These are phyloP conservation scores for Pythium chondricola DNA, from an alignment of 352 stramenopile genomes.

Conservation along the genomic window DNA sequence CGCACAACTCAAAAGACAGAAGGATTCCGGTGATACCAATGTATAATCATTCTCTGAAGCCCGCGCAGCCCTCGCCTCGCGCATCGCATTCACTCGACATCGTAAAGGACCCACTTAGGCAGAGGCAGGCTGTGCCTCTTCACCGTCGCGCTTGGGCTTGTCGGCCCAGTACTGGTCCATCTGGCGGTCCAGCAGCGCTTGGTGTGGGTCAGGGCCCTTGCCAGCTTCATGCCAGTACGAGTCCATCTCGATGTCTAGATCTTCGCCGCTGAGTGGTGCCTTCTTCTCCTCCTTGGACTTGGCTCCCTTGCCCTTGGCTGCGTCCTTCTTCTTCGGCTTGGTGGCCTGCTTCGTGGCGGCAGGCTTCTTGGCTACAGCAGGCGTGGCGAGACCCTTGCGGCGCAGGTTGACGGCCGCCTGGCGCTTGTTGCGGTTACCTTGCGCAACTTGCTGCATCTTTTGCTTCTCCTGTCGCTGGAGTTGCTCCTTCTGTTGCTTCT, in stretches of 20 bases:
- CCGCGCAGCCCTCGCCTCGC: slow-evolving; percentile 1
- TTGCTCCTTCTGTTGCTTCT: slow-evolving; percentile 16
- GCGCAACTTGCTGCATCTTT: slow-evolving; percentile 52
- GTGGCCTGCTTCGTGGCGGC: slow-evolving; percentile 4
- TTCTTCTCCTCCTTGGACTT: slow-evolving; percentile 29
- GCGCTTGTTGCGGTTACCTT: slow-evolving; percentile 66
- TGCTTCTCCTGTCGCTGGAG: slow-evolving; percentile 47
- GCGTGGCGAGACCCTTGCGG: slow-evolving; percentile 47
- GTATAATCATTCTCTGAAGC: slow-evolving; percentile 22
- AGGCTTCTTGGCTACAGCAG: slow-evolving; percentile 22
- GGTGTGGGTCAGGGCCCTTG: slow-evolving; percentile 84
- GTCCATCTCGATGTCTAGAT: slow-evolving; percentile 87
- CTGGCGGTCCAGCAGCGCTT: slow-evolving; percentile 69
- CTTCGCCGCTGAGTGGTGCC: slow-evolving; percentile 42
- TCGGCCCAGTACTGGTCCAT: slow-evolving; percentile 88
- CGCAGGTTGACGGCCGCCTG: slow-evolving; percentile 70
- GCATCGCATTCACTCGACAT: too few species aligned
- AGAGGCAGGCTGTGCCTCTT: too few species aligned
- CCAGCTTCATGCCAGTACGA: slow-evolving; percentile 84
- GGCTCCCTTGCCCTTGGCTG: slow-evolving; percentile 11
- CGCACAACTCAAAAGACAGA: slow-evolving; percentile 18
- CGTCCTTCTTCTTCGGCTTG: slow-evolving; percentile 15
- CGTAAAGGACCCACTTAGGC: too few species aligned
- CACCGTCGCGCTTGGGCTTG: slow-evolving; percentile 50
- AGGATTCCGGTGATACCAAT: slow-evolving; percentile 19